Evolutionary conservation across 768 basidiomycete species (phyloP).

Genomic region (Amanita pallidorosea): DNA sequence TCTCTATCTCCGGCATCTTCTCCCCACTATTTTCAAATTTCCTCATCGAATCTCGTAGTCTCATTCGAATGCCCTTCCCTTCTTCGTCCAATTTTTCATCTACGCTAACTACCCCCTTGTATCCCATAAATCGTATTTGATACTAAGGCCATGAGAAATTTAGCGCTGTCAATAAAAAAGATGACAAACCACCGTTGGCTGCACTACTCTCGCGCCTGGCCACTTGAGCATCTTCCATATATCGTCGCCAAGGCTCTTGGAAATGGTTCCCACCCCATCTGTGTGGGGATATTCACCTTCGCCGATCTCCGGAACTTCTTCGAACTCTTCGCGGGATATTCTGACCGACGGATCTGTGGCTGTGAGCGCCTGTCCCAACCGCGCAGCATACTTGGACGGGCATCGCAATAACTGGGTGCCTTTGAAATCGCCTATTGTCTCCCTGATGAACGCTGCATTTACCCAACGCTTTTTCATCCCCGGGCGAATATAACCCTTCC

Average conservation of each 20-base stretch:
- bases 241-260: slow-evolving; percentile 38
- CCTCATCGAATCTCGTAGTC: slow-evolving; percentile 60
- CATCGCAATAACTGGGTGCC: slow-evolving; percentile 30
- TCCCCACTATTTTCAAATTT: slow-evolving; percentile 53
- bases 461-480: slow-evolving; percentile 18
- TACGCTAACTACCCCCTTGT: slow-evolving; percentile 70
- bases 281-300: slow-evolving; percentile 40
- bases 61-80: slow-evolving; percentile 48
- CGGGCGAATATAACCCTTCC: slow-evolving; percentile 3
- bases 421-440: slow-evolving; percentile 58
- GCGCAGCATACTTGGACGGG: slow-evolving; percentile 78
- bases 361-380: slow-evolving; percentile 77
- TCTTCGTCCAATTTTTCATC: slow-evolving; percentile 41
- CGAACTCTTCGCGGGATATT: slow-evolving; percentile 49
- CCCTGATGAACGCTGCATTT: slow-evolving; percentile 48
- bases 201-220: slow-evolving; percentile 20
- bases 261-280: slow-evolving; percentile 78
- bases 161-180: not conserved
- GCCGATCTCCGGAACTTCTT: slow-evolving; percentile 48
- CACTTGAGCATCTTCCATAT: slow-evolving; percentile 51
- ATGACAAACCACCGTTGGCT: slow-evolving; percentile 50
- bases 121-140: slow-evolving; percentile 77
- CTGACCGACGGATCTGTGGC: slow-evolving; percentile 66
- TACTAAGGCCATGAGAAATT: slow-evolving; percentile 27
- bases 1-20: slow-evolving; percentile 55